Evolutionary conservation across 495 filamentous ascomycete species (phyloP), one percentile per base, ranked within the genome.

Genomic region (Lasiosphaeriaceae sp.): DNA sequence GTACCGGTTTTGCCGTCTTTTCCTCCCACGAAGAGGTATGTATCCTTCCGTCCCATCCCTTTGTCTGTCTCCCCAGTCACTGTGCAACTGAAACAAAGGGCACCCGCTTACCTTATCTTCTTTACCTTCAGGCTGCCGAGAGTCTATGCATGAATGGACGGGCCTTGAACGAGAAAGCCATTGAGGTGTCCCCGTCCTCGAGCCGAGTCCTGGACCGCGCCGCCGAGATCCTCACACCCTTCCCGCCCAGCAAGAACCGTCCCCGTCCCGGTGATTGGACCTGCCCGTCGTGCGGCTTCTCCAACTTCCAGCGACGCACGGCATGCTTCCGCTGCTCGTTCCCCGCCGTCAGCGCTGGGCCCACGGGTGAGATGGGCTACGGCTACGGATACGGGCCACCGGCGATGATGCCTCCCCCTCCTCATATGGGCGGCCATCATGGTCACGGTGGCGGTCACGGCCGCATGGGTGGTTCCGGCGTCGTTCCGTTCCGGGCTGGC

Each of bases 271-370:
- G 94, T 65, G 94, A 98, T 73, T 98, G 94, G 94, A 96, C 91
- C 54, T 98, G 94, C 81, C 94, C 94, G 21, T 96, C 91, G 6
- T 98, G 88, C 65, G 88, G 88, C 39, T 91, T 91, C 71, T 88
- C 85, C 57, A 91, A 98, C 79, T 98, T 98, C 79, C 94, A 98
- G 73, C 90, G 94, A 57, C 89, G 94, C 56, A 97, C 94, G 2
- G 94, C 93, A 37, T 98, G 94, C 74, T 98, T 98, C 85, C 90
- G 94, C 59, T 98, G 94, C 80, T 96, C 91, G 6, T 98, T 92
- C 84, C 93, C 94, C 2, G 93, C 93, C 21, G 89, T 96, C 71
- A 83, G 85, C 52, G 85, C 87, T 17, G 87, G 85, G 1, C 90
- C 89, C 16, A 77, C 81, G 21, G 82, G 82, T 72, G 89, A 84